A percentile compares a stretch with the other conserved stretches of the same genome.
Evolutionary conservation across 2,329 filamentous ascomycete species (phyloP).

Genomic region (Aureobasidium lini): DNA sequence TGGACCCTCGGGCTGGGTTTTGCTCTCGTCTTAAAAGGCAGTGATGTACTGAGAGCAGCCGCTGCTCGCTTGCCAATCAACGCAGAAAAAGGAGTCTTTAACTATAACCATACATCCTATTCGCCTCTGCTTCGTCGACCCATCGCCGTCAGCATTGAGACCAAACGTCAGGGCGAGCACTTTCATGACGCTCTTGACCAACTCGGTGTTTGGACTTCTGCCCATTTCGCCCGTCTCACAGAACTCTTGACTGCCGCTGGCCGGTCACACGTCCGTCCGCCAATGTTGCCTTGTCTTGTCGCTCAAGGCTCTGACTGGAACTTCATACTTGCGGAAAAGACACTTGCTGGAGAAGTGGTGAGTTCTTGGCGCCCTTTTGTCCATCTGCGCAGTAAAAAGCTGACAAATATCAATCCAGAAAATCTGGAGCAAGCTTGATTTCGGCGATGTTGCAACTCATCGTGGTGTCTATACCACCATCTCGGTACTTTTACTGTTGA

Average conservation of each 20-base stretch:
- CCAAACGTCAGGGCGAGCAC: conserved; percentile 13
- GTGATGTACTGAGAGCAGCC: conserved; percentile 2
- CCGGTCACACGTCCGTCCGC: not conserved
- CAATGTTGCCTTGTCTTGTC: conserved; percentile 10
- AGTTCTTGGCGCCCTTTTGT: conserved; percentile 1
- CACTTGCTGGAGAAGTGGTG: conserved; percentile 11
- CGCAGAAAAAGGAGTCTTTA: conserved; percentile 8
- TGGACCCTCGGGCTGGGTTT: conserved; percentile 6
- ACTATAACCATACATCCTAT: conserved; percentile 13
- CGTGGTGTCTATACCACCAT: conserved; percentile 10
- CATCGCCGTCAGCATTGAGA: conserved; percentile 13
- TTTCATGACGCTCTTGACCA: conserved; percentile 4
- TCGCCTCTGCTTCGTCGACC: conserved; percentile 6
- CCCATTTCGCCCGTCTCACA: conserved; percentile 10
- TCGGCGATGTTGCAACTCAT: conserved; percentile 11
- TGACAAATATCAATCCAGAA: conserved; percentile 4
- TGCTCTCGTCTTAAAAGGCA: conserved; percentile 5
- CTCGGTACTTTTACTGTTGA: conserved; percentile 10
- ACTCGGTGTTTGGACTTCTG: conserved; percentile 9
- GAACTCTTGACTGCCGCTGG: conserved; percentile 7
- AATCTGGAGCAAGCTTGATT: conserved; percentile 10
- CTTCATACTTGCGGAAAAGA: conserved; percentile 10
- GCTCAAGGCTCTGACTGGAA: conserved; percentile 11
- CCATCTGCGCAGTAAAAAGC: not conserved
- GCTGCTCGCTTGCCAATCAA: conserved; percentile 3